These are phyloP conservation scores for Cercophora sp. DNA, from an alignment of 495 filamentous ascomycete genomes.

Conservation along the genomic window DNA sequence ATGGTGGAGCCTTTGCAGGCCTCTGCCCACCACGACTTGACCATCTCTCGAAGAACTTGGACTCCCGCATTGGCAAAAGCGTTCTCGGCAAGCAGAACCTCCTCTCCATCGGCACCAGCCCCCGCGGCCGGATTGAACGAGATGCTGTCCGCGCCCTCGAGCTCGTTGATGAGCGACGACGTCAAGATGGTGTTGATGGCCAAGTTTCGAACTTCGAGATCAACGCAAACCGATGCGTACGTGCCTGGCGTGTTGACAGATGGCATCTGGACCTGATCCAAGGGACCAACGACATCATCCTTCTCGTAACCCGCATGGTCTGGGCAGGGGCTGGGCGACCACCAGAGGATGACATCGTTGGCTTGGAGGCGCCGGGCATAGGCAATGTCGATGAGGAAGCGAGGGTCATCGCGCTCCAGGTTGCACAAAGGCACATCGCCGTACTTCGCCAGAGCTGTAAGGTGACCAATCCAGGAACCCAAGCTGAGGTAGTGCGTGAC, in stretches of 20 bases:
- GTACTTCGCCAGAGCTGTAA: slow-evolving; percentile 81
- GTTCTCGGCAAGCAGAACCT: slow-evolving; percentile 79
- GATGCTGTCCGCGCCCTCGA: slow-evolving; percentile 80
- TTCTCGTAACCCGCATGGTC: slow-evolving; percentile 96
- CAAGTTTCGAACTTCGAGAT: slow-evolving; percentile 88
- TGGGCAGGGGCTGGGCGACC: slow-evolving; percentile 78
- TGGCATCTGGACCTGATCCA: slow-evolving; percentile 93
- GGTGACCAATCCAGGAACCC: slow-evolving; percentile 85
- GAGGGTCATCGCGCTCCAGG: slow-evolving; percentile 86
- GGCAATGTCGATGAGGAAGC: slow-evolving; percentile 91
- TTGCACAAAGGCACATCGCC: slow-evolving; percentile 95
- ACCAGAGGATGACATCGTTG: slow-evolving; percentile 97
- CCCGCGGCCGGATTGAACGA: slow-evolving; percentile 75
- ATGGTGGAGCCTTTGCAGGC: slow-evolving; percentile 86
- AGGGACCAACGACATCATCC: slow-evolving; percentile 76
- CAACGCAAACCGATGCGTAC: slow-evolving; percentile 95
- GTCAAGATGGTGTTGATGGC: slow-evolving; percentile 98
- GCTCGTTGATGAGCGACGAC: slow-evolving; percentile 94
- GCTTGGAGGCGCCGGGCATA: slow-evolving; percentile 88
- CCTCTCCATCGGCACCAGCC: slow-evolving; percentile 46
- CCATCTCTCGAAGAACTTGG: slow-evolving; percentile 90
- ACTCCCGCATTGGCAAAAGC: slow-evolving; percentile 90
- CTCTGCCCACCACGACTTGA: slow-evolving; percentile 96
- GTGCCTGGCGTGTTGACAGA: slow-evolving; percentile 87
- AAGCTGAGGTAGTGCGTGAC: slow-evolving; percentile 87